These are phyloP conservation scores for Jaapia argillacea DNA, from an alignment of 768 basidiomycete genomes.

Conservation along the genomic window DNA sequence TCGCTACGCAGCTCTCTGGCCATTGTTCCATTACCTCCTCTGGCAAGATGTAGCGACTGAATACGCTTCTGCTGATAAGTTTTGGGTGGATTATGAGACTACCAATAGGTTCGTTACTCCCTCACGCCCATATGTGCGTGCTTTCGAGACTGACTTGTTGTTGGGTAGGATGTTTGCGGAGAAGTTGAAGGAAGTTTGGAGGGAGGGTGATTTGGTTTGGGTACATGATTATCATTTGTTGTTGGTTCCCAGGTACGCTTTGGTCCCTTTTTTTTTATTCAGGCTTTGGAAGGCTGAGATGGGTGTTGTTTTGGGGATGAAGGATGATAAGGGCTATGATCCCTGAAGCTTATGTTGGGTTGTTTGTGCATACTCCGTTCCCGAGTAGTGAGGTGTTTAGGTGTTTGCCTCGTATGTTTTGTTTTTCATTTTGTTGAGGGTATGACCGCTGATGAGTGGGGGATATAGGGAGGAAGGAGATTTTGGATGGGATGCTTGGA, in stretches of 20 bases:
- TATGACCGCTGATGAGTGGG: conserved; percentile 1
- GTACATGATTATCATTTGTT: conserved; percentile 95
- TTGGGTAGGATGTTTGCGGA: neutral
- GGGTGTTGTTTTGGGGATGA: no score
- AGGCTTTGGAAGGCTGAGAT: neutral
- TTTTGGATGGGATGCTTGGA: conserved; percentile 96
- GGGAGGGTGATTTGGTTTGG: conserved; percentile 89
- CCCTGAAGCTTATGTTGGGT: conserved; percentile 64
- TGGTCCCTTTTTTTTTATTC: no score
- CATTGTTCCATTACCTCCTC: conserved; percentile 94
- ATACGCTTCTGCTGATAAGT: conserved; percentile 73
- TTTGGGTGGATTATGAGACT: conserved; percentile 73
- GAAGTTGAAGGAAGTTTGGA: conserved; percentile 37
- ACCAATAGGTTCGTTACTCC: conserved; percentile 88
- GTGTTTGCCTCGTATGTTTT: conserved; percentile 71
- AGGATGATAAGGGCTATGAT: conserved; percentile 58
- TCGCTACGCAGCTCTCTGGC: conserved; percentile 71
- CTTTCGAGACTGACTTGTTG: no score
- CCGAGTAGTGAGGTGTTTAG: conserved; percentile 94
- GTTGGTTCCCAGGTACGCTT: conserved; percentile 58
- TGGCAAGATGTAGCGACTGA: conserved; percentile 95
- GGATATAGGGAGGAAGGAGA: conserved; percentile 72
- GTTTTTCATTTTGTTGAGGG: conserved; percentile 1
- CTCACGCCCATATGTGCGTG: no score
- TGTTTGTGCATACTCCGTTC: conserved; percentile 98